Evolutionary conservation across 2,329 filamentous ascomycete genomes (phyloP).

Genomic region (Fusarium camptoceras): DNA sequence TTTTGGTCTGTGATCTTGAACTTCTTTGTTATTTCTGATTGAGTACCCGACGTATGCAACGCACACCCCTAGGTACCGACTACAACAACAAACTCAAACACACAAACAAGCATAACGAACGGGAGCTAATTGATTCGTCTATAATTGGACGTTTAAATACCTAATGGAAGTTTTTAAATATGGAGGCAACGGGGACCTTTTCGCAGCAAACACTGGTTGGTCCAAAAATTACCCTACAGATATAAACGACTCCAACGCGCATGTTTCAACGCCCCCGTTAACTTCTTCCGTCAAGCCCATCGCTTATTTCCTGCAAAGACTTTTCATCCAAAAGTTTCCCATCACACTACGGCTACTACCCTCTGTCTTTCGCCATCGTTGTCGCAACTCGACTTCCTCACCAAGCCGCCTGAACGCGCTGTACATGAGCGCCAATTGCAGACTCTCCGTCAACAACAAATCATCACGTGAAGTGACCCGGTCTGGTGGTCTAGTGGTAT

Average conservation of each 20-base stretch:
- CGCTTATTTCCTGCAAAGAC: not conserved
- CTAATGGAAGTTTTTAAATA: not conserved
- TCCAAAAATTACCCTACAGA: not conserved
- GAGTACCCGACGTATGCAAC: not conserved
- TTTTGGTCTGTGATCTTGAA: not conserved
- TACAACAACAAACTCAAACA: not conserved
- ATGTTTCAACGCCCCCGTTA: not conserved
- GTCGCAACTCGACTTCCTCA: too few species aligned
- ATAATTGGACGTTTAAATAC: accelerated
- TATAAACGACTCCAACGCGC: not conserved
- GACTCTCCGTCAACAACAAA: accelerated
- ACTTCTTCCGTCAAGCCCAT: not conserved
- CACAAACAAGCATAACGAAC: not conserved
- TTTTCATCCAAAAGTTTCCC: too few species aligned
- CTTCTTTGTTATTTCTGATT: not conserved
- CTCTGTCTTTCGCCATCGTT: too few species aligned
- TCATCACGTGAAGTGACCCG: slow-evolving; percentile 25
- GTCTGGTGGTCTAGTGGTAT: slow-evolving; percentile 50
- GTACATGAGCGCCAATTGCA: not conserved
- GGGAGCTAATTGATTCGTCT: not conserved
- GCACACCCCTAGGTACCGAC: too few species aligned
- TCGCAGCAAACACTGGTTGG: not conserved
- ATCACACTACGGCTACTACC: too few species aligned
- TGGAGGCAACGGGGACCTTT: not conserved
- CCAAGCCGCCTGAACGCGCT: accelerated